These are phyloP conservation scores for Lumnitzera racemosa DNA, from an alignment of 345 rosid species.

Conservation along the genomic window DNA sequence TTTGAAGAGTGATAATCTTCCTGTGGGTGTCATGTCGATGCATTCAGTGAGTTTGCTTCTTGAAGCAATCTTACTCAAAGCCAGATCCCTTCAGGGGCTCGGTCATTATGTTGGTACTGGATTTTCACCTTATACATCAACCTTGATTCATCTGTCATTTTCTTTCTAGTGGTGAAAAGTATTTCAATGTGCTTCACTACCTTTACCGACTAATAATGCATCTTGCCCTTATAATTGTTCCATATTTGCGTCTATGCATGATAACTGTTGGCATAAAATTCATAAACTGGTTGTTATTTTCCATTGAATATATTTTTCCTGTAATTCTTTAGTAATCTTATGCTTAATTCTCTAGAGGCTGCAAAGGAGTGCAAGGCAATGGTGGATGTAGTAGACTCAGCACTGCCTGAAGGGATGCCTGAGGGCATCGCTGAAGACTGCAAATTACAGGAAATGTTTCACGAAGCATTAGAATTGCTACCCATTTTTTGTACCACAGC, in stretches of 20 bases:
- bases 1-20: constrained; percentile 37
- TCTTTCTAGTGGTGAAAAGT: too few species aligned
- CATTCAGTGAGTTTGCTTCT: constrained; percentile 86
- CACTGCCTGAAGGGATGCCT: constrained; percentile 65
- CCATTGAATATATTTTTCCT: too few species aligned
- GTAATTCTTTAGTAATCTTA: not conserved
- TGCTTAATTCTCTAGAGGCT: constrained; percentile 54
- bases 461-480: constrained; percentile 76
- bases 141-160: too few species aligned
- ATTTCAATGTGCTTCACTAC: too few species aligned
- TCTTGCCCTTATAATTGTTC: too few species aligned
- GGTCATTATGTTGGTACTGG: constrained; percentile 49
- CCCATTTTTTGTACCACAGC: constrained; percentile 68
- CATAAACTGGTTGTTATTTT: too few species aligned
- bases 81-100: constrained; percentile 72
- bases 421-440: constrained; percentile 46
- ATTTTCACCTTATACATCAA: not conserved
- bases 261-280: too few species aligned
- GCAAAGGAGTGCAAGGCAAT: constrained; percentile 82
- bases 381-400: constrained; percentile 64
- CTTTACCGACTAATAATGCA: too few species aligned
- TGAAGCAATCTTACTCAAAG: constrained; percentile 88
- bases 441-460: constrained; percentile 78
- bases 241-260: too few species aligned
- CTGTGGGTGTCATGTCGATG: constrained; percentile 60